These are phyloP conservation scores for Diaporthe longicolla DNA, from an alignment of 2,329 filamentous ascomycete genomes.

Conservation along the genomic window DNA sequence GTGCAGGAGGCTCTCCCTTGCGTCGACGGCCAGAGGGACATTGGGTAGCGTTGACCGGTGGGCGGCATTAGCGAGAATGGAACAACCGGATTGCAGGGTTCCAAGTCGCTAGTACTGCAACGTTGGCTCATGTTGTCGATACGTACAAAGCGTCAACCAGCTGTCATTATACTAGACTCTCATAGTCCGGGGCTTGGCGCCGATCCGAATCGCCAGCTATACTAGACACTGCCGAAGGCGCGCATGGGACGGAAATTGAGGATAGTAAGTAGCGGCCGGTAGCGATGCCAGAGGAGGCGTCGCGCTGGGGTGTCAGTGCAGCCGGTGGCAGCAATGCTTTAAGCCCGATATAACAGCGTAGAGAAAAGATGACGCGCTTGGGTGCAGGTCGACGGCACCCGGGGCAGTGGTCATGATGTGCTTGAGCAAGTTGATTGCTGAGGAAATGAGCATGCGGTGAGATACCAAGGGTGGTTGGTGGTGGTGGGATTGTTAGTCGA, in stretches of 20 bases:
- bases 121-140: constrained; percentile 33
- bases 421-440: constrained; percentile 32
- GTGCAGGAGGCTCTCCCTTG: constrained; percentile 30
- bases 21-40: constrained; percentile 12
- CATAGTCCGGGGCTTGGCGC: constrained; percentile 26
- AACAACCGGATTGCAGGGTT: constrained; percentile 26
- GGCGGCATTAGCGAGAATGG: constrained; percentile 26
- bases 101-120: constrained; percentile 29
- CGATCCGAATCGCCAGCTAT: constrained; percentile 27
- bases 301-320: constrained; percentile 19
- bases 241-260: constrained; percentile 19
- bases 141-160: constrained; percentile 24
- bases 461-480: constrained; percentile 10
- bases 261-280: not conserved
- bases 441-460: constrained; percentile 27
- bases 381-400: not conserved
- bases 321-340: not conserved
- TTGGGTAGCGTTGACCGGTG: constrained; percentile 3
- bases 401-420: not conserved
- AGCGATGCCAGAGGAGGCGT: not conserved
- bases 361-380: not conserved
- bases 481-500: constrained; percentile 20
- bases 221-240: constrained; percentile 16
- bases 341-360: not conserved
- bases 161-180: constrained; percentile 29